Conservation (phyloP, 2,329 filamentous ascomycete species). For the Lecanoromycetidae sp. region DNA sequence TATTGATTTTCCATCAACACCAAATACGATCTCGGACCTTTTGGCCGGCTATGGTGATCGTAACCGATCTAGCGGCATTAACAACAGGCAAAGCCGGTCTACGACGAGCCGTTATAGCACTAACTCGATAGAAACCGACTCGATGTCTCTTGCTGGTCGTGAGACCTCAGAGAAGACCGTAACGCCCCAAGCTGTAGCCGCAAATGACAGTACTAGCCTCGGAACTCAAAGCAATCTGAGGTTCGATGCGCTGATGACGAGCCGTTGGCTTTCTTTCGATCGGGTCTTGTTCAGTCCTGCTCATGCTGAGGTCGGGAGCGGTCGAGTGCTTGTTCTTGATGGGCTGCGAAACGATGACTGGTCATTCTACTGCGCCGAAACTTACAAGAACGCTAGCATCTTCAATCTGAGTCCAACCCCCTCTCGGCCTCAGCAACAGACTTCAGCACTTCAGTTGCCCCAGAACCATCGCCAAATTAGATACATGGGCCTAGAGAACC, state of each 20-base stretch:
- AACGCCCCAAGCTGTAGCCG: conserved; percentile 28
- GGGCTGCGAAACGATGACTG: conserved; percentile 41
- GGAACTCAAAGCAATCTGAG: conserved; percentile 35
- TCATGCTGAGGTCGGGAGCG: conserved; percentile 33
- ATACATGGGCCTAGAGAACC: conserved; percentile 29
- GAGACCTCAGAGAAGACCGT: conserved; percentile 19
- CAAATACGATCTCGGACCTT: conserved; percentile 43
- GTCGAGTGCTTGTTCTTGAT: conserved; percentile 37
- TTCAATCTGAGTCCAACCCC: conserved; percentile 31
- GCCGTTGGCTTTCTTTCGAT: conserved; percentile 39
- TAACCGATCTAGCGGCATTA: conserved; percentile 10
- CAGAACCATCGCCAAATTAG: conserved; percentile 33
- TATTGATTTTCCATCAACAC: conserved; percentile 38
- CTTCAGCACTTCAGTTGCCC: conserved; percentile 33
- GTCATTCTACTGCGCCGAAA: conserved; percentile 40
- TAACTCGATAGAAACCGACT: conserved; percentile 15
- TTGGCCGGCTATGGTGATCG: conserved; percentile 39
- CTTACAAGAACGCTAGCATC: conserved; percentile 34
- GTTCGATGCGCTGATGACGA: conserved; percentile 40
- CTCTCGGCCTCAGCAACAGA: conserved; percentile 20
- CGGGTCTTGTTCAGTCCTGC: conserved; percentile 39
- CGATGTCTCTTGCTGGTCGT: conserved; percentile 6
- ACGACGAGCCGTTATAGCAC: conserved; percentile 17
- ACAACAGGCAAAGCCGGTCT: conserved; percentile 13
- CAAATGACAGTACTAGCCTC: conserved; percentile 31